These are phyloP conservation scores for Lojkania enalia DNA, from an alignment of 2,329 filamentous ascomycete genomes.

Conservation along the genomic window DNA sequence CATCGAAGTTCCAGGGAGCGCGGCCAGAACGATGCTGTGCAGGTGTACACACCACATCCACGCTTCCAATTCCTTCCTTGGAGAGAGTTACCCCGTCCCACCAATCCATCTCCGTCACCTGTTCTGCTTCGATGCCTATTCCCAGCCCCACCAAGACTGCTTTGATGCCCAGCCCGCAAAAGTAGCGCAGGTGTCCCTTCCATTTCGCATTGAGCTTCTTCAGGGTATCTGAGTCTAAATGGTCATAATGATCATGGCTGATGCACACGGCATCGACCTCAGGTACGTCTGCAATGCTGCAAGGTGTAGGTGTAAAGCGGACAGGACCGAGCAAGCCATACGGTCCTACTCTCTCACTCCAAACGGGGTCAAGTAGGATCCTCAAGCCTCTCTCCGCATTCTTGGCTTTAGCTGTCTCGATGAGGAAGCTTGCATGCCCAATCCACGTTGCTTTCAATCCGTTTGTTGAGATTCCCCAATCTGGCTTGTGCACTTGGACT, in stretches of 20 bases:
- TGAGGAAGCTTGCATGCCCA: conserved; percentile 55
- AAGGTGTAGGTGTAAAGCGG: conserved; percentile 57
- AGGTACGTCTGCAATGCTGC: conserved; percentile 53
- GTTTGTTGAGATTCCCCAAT: conserved; percentile 40
- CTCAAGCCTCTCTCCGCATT: conserved; percentile 46
- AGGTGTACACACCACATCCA: conserved; percentile 51
- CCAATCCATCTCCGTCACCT: conserved; percentile 56
- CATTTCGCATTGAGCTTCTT: conserved; percentile 45
- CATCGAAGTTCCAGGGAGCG: conserved; percentile 44
- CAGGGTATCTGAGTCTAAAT: conserved; percentile 55
- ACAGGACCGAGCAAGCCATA: conserved; percentile 54
- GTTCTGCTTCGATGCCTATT: conserved; percentile 40
- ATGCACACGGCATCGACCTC: conserved; percentile 57
- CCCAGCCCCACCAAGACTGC: conserved; percentile 43
- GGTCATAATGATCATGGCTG: conserved; percentile 62
- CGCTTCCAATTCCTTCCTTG: conserved; percentile 39
- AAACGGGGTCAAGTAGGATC: conserved; percentile 59
- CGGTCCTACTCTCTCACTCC: conserved; percentile 54
- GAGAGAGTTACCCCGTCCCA: conserved; percentile 50
- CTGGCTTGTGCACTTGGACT: conserved; percentile 47
- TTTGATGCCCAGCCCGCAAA: conserved; percentile 49
- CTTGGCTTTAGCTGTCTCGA: conserved; percentile 45
- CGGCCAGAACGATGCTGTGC: conserved; percentile 54
- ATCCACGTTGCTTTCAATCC: conserved; percentile 55
- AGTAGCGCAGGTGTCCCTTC: conserved; percentile 46